These are phyloP conservation scores for Noccaea caerulescens DNA, from an alignment of 345 rosid genomes.

Conservation along the genomic window DNA sequence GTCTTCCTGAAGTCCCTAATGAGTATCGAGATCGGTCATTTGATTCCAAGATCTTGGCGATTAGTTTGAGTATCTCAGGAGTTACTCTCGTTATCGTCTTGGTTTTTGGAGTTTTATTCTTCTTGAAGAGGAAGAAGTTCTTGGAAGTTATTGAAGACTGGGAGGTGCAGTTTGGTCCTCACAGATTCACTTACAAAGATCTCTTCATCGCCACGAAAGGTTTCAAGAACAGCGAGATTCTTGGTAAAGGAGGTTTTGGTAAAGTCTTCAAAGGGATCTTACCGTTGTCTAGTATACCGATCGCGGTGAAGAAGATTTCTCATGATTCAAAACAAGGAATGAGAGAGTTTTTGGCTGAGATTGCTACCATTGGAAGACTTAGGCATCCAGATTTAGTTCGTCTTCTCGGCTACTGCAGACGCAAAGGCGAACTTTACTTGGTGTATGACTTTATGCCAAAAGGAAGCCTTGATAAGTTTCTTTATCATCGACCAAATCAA, in stretches of 20 bases:
- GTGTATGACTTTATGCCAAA: conserved; percentile 71
- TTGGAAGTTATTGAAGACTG: conserved; percentile 58
- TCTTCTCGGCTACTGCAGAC: conserved; percentile 80
- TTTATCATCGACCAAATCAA: conserved; percentile 30
- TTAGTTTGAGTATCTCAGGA: conserved; percentile 46
- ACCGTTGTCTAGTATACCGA: conserved; percentile 45
- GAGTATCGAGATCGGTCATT: conserved; percentile 29
- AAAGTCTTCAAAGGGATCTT: conserved; percentile 63
- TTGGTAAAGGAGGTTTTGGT: conserved; percentile 83
- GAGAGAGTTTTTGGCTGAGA: conserved; percentile 76
- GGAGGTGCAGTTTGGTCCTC: conserved; percentile 74
- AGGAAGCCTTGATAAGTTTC: conserved; percentile 69
- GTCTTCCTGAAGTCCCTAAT: conserved; percentile 47
- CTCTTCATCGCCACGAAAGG: conserved; percentile 63
- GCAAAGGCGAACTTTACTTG: conserved; percentile 60
- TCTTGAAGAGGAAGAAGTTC: conserved; percentile 32
- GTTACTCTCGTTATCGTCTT: conserved; percentile 41
- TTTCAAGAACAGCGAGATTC: conserved; percentile 60
- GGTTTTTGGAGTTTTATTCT: conserved; percentile 12
- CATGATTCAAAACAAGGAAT: conserved; percentile 67
- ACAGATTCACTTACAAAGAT: conserved; percentile 62
- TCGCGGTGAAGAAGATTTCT: conserved; percentile 71
- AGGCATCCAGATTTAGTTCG: conserved; percentile 71
- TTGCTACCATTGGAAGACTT: conserved; percentile 69
- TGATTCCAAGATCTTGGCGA: conserved; percentile 37